Percentiles rank a stretch among this genome's conserved stretches.
Conservation (phyloP, 1,284 basidiomycete genomes). For the Pterulicium gracile region DNA sequence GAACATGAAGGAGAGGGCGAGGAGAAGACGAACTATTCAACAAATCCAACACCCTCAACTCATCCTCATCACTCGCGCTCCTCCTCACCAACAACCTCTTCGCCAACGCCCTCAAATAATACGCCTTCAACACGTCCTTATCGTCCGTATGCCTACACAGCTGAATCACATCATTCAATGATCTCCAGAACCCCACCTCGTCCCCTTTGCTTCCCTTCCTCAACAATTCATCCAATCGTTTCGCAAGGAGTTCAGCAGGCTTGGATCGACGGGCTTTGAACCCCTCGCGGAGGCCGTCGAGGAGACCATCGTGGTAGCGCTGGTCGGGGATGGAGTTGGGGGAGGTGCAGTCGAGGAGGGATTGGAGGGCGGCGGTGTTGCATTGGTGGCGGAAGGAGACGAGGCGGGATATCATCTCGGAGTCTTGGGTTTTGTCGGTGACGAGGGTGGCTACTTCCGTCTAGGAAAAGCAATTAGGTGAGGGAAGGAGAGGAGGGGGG, state of each 20-base stretch:
- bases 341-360: slow-evolving; percentile 12
- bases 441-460: slow-evolving; percentile 45
- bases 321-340: slow-evolving; percentile 20
- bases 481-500: neutral
- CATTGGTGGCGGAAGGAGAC: slow-evolving; percentile 50
- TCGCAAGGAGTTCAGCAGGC: slow-evolving; percentile 93
- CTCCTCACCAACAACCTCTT: slow-evolving; percentile 82
- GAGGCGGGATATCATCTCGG: slow-evolving; percentile 73
- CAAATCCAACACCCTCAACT: slow-evolving; percentile 72
- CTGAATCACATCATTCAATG: slow-evolving; percentile 69
- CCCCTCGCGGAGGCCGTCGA: slow-evolving; percentile 58
- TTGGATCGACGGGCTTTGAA: slow-evolving; percentile 79
- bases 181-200: slow-evolving; percentile 59
- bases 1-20: slow-evolving; percentile 4
- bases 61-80: slow-evolving; percentile 87
- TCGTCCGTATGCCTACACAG: slow-evolving; percentile 87
- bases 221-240: slow-evolving; percentile 81
- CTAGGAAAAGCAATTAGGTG: slow-evolving; percentile 21
- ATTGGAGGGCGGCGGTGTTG: slow-evolving; percentile 8
- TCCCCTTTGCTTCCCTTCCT: slow-evolving; percentile 62
- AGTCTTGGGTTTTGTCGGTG: slow-evolving; percentile 43
- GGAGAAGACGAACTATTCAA: neutral
- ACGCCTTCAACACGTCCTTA: slow-evolving; percentile 90
- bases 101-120: slow-evolving; percentile 85
- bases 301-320: slow-evolving; percentile 38